Percentiles rank a stretch among this genome's conserved stretches.
These are phyloP conservation scores for Amoebophrya sp. DNA, from an alignment of 169 alveolate species.

Conservation along the genomic window DNA sequence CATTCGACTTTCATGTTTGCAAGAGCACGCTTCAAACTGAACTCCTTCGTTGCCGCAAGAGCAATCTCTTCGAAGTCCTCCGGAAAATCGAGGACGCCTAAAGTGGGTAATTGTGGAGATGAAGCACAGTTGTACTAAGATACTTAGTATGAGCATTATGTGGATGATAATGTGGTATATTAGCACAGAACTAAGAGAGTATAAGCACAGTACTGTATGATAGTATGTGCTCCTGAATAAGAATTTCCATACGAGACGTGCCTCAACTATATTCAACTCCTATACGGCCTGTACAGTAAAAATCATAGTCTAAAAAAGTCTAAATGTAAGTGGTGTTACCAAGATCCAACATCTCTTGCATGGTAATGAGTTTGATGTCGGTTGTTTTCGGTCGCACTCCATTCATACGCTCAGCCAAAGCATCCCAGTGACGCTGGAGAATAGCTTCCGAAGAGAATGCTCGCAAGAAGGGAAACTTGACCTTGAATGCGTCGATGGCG, in stretches of 20 bases:
- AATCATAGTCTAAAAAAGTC: too few species aligned
- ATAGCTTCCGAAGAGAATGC: slow-evolving; percentile 52
- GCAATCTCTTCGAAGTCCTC: slow-evolving; percentile 56
- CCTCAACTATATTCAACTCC: too few species aligned
- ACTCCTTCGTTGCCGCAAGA: slow-evolving; percentile 57
- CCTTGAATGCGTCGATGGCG: slow-evolving; percentile 50
- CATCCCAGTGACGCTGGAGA: slow-evolving; percentile 52
- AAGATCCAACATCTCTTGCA: slow-evolving; percentile 38
- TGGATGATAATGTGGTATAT: slow-evolving; percentile 15
- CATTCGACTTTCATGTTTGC: slow-evolving; percentile 66
- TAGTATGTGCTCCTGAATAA: not conserved
- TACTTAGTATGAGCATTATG: not conserved
- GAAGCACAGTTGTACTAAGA: not conserved
- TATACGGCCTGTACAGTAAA: too few species aligned
- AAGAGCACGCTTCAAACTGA: slow-evolving; percentile 46
- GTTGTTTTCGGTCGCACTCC: slow-evolving; percentile 11
- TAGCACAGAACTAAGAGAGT: not conserved
- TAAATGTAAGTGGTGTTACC: too few species aligned
- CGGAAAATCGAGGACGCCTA: slow-evolving; percentile 42
- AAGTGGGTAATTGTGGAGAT: not conserved
- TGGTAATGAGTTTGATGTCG: slow-evolving; percentile 38
- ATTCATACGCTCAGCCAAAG: slow-evolving; percentile 46
- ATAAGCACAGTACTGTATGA: not conserved
- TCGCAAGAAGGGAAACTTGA: slow-evolving; percentile 48
- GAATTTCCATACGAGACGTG: too few species aligned